Base-by-base conservation (phyloP, 352 stramenopile genomes). In the Globisporangium abappressorium region DNA sequence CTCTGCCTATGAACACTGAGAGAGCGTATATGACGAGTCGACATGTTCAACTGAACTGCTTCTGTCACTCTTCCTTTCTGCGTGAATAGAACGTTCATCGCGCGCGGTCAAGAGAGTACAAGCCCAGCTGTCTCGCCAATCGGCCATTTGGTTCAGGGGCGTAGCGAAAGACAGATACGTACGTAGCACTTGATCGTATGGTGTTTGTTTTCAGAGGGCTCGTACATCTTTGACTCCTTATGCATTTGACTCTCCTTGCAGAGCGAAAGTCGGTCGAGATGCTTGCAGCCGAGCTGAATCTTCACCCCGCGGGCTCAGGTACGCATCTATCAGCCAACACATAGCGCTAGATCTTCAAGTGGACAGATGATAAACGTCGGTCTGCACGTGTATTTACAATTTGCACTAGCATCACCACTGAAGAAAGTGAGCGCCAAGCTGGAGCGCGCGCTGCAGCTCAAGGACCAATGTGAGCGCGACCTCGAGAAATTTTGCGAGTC, bases 401-500 rank as follows among this genome's bases (percentile, higher is more conserved):
- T 38, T 60, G 20, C 1, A 43, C 15, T n/a, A 66, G 57, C 43
- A 1, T 62, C 66, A 6, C 70, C 70, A 1, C 22, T 67, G 38
- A 75, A 70, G 49, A 70, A 66, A 26, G 53, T 41, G 20, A 86
- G 74, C 30, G 69, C 71, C 20, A 91, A 89, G 54, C 49, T 91
- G 28, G 78, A 89, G 57, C 74, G 82, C 5, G 84, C 84, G 22
- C 67, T 92, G 18, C 70, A 78, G 36, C 47, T 89, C 4, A 85
- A 77, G 46, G 77, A 85, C 41, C 71, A 78, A 30, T 90, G 84
- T 57, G 83, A 91, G 38, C 73, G 66, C 11, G 78, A 90, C 3
- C 67, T 91, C 41, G 61, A 77, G 18, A 57, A 51, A 2, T 81
- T 81, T 41, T 89, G 64, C 30, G 80, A 90, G 57, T 62, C 77